Base-by-base conservation (phyloP, 78 protist genomes). In the Thecamonas trahens region DNA sequence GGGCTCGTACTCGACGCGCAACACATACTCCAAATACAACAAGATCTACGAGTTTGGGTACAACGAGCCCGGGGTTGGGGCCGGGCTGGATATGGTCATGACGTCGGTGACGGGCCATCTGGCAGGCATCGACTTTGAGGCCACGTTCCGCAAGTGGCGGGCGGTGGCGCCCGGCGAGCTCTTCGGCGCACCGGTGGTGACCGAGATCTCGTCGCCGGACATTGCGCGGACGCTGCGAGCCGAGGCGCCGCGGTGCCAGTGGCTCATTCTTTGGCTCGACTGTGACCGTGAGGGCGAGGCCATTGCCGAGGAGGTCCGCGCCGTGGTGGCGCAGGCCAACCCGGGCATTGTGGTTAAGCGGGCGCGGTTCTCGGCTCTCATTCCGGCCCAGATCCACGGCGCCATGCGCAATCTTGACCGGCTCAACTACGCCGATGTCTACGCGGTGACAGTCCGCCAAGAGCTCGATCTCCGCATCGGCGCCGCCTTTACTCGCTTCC, bases 201-300 rank as follows among this genome's bases (percentile, higher is more conserved):
- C 61, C 22, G 58, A 52, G 0, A 72, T 52, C n/a, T 20, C 35
- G 28, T n/a, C 26, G 8, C 47, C 37, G 20, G 45, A 69, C 3
- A 57, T 45, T 29, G 29, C 0, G 31, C 54, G n/a, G n/a, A 69
- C 32, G 11, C 45, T 87, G 60, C 20, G 55, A 20, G 3, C 29
- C 13, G 84, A 83, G 20, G 74, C 80, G 3, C 40, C 61, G 40
- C 20, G n/a, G 22, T 61, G 61, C 14, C 59, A 67, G 29, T 29
- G 71, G 74, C 83, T 96, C n/a, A 60, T 92, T 24, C 65, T 91
- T 18, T 94, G 96, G 95, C 84, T 92, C n/a, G 99, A 96, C 55
- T 91, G 98, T 61, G 99, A 96, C 58, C 84, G 97, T 6, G 95
- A 93, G 67, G 99, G 99, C 18, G 99, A 96, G 65, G 88, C 89